Evolutionary conservation across 345 rosid genomes (phyloP).

Genomic region (Pugionium dolabratum): DNA sequence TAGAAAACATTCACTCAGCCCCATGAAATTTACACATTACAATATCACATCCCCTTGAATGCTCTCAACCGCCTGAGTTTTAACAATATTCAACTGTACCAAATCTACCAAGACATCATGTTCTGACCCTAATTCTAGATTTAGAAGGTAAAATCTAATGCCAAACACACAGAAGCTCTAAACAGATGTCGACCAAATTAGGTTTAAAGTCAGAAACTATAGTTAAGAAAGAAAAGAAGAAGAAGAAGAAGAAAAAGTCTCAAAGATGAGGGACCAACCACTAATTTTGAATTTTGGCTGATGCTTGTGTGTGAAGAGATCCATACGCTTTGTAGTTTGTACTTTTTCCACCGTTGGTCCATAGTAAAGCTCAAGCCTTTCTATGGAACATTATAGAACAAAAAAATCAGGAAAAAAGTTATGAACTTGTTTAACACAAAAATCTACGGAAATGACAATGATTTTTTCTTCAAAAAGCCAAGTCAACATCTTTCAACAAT

Average conservation of each 20-base stretch:
- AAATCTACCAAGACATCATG: no score
- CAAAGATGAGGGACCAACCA: neutral
- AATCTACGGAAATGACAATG: constrained; percentile 3
- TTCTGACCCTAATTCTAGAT: no score
- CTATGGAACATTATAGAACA: neutral
- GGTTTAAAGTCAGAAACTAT: no score
- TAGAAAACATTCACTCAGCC: no score
- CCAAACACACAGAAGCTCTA: no score
- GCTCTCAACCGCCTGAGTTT: no score
- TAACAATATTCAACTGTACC: no score
- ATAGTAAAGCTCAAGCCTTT: constrained; percentile 29
- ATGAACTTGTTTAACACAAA: constrained; percentile 11
- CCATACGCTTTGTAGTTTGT: constrained; percentile 30
- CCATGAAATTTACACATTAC: no score
- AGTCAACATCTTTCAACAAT: constrained; percentile 5
- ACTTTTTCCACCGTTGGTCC: constrained; percentile 26
- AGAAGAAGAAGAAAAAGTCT: neutral
- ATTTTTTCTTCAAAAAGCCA: constrained; percentile 19
- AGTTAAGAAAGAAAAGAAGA: neutral
- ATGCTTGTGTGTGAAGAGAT: constrained; percentile 2
- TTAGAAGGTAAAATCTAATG: no score
- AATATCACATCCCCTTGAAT: no score
- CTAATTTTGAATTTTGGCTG: neutral
- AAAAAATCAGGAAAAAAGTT: constrained; percentile 1
- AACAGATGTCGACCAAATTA: no score